These are phyloP conservation scores for Ustilago tritici DNA, from an alignment of 1,284 basidiomycete genomes.

Conservation along the genomic window DNA sequence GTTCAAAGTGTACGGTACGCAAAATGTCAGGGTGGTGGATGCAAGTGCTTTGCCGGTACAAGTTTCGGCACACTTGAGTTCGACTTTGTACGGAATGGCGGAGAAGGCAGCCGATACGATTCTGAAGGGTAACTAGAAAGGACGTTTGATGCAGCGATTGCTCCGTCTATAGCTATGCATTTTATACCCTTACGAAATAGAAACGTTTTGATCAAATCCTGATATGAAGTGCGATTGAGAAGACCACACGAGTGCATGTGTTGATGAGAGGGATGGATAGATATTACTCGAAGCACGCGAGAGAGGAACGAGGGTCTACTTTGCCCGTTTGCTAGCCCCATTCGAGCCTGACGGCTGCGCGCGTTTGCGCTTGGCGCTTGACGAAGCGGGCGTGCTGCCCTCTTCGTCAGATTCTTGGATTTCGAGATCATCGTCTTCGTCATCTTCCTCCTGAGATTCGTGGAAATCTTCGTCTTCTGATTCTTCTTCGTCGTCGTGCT, in stretches of 20 bases:
- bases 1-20: slow-evolving; percentile 69
- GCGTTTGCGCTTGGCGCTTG: slow-evolving; percentile 27
- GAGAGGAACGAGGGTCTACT: neutral
- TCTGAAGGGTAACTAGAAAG: neutral
- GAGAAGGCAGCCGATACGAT: slow-evolving; percentile 57
- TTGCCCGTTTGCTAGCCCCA: slow-evolving; percentile 12
- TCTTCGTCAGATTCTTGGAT: slow-evolving; percentile 45
- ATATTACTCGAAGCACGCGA: neutral
- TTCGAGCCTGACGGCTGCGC: neutral
- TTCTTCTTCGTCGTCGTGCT: slow-evolving; percentile 36
- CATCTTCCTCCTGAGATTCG: slow-evolving; percentile 39
- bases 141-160: neutral
- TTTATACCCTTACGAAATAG: neutral
- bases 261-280: neutral
- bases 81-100: slow-evolving; percentile 57
- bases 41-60: slow-evolving; percentile 57
- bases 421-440: slow-evolving; percentile 41
- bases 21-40: slow-evolving; percentile 62
- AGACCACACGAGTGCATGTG: neutral
- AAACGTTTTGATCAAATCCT: neutral
- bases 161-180: neutral
- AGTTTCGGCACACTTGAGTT: slow-evolving; percentile 55
- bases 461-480: slow-evolving; percentile 39
- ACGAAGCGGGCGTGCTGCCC: slow-evolving; percentile 32
- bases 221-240: neutral